Evolutionary conservation across 2,329 filamentous ascomycete genomes (phyloP), one percentile per base, ranked within the genome.

Genomic region (Pseudocercospora musae): DNA sequence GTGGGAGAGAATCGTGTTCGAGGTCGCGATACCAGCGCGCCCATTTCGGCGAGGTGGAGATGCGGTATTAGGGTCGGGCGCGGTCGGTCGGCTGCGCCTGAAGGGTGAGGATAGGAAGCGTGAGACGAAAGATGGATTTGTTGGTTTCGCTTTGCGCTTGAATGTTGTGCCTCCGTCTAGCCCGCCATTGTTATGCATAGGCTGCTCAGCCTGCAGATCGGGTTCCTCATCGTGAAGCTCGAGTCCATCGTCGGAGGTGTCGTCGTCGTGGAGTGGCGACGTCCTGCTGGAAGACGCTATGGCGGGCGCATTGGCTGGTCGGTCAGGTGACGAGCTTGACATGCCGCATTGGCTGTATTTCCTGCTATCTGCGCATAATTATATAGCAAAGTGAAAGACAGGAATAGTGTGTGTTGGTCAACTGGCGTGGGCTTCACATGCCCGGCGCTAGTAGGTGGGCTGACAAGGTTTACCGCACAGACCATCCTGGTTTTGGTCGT

Each of bases 91-190:
- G 50, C 68, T 72, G 64, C 69, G 73, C 54, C 62, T 69, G 62
- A 77, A 71, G 8, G 76, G 75, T 3, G 77, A 77, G 57, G 78
- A 73, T 65, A 83, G 73, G 71, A 82, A 80, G 60, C 78, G 76
- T 60, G 82, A 72, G 53, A 76, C 74, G 67, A 81, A 76, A 27
- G 76, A 74, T 3, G 75, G 58, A 27, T 67, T 64, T 13, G 53
- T 27, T 78, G 72, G 68, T 64, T 82, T 88, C 68, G 85, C 83
- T 66, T 85, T 88, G 72, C 89, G 87, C 79, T 91, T 91, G 78
- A 91, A 92, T 33, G 88, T 89, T 58, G 90, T 77, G 27, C 79
- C 48, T 81, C 49, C 48, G 27, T 57, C 76, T 33, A 84, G 72
- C 48, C 80, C 78, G 56, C 79, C 76, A 59, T 80, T 78, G 29